Conservation (phyloP, 139 green algal genomes). For the Chlamydomonas asymmetrica region DNA sequence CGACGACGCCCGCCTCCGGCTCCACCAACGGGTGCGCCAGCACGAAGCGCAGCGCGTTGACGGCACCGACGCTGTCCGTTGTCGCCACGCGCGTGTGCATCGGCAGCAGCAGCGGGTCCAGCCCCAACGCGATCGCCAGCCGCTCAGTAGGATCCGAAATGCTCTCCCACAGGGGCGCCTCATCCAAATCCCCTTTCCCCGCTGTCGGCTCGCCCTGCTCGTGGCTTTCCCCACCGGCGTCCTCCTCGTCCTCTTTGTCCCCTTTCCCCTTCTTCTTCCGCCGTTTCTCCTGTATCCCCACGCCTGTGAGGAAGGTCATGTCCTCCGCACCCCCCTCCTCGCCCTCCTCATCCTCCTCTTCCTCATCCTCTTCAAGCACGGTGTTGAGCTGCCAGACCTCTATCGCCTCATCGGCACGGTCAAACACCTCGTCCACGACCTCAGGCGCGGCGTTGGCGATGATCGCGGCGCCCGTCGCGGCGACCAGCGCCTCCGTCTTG, state of each 20-base stretch:
- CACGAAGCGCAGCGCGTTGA: conserved; percentile 47
- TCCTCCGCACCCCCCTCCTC: conserved; percentile 19
- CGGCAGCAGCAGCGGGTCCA: conserved; percentile 41
- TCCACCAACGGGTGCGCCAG: conserved; percentile 53
- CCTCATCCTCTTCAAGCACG: conserved; percentile 66
- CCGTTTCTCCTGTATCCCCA: conserved; percentile 32
- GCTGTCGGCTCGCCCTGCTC: background rate
- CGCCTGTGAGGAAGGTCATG: conserved; percentile 52
- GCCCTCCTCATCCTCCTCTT: conserved; percentile 69
- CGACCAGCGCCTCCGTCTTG: conserved; percentile 7
- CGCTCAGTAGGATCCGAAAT: conserved; percentile 54
- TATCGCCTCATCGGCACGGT: conserved; percentile 35
- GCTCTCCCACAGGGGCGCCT: conserved; percentile 38
- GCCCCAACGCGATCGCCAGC: conserved; percentile 48
- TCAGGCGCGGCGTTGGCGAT: conserved; percentile 11
- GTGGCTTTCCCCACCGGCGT: background rate
- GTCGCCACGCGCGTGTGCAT: conserved; percentile 46
- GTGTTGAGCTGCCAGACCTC: conserved; percentile 54
- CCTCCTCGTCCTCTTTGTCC: background rate
- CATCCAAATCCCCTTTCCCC: background rate
- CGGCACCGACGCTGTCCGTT: conserved; percentile 28
- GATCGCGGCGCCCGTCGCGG: conserved; percentile 23
- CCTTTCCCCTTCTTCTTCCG: background rate
- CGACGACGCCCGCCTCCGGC: conserved; percentile 26
- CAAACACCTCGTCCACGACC: conserved; percentile 36